These are phyloP conservation scores for Ascoidea rubescens DNA, from an alignment of 805 yeast species.

Conservation along the genomic window DNA sequence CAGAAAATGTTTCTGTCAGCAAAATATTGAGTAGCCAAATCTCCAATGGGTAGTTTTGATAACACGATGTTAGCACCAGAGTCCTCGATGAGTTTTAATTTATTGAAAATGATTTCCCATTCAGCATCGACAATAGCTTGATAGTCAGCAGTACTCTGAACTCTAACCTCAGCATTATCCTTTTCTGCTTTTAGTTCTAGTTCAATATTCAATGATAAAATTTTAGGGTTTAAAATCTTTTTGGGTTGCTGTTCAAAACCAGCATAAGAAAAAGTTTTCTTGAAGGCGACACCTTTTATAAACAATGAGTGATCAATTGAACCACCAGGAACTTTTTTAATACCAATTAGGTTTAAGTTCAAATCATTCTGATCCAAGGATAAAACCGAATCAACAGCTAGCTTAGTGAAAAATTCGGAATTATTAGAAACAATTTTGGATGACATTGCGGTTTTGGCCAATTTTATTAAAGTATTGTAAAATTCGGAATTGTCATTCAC, in stretches of 20 bases:
- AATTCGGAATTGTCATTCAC: constrained; percentile 47
- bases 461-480: constrained; percentile 25
- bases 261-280: constrained; percentile 94
- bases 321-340: constrained; percentile 92
- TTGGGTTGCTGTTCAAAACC: constrained; percentile 99
- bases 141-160: constrained; percentile 84
- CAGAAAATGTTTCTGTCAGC: constrained; percentile 95
- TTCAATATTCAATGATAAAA: constrained; percentile 79
- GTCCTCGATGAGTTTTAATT: constrained; percentile 66
- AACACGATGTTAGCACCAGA: constrained; percentile 89
- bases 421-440: constrained; percentile 85
- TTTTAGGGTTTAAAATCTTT: constrained; percentile 61
- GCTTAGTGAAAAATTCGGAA: constrained; percentile 79
- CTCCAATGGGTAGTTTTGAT: constrained; percentile 94
- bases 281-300: constrained; percentile 91
- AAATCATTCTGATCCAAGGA: constrained; percentile 73
- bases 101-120: constrained; percentile 85
- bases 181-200: constrained; percentile 95
- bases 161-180: constrained; percentile 97
- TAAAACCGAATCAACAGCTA: constrained; percentile 93
- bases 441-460: constrained; percentile 97
- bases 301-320: constrained; percentile 87
- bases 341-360: constrained; percentile 84
- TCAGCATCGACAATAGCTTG: constrained; percentile 98
- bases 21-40: constrained; percentile 95